Conservation (phyloP, 1,139 yeast species). For the Yamadazyma conglobata region DNA sequence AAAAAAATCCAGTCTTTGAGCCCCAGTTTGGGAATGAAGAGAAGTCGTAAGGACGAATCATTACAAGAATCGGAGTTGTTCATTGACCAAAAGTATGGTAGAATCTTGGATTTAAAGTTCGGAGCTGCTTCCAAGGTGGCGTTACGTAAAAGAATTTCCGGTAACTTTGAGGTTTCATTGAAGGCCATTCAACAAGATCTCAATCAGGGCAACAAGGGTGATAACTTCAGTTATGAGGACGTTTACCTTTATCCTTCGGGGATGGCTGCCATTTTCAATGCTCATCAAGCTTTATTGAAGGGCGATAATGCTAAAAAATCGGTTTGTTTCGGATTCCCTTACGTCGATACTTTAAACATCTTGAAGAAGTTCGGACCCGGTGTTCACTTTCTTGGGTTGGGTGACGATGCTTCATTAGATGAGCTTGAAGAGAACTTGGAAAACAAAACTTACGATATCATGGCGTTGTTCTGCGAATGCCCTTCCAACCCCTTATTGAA, state of each 20-base stretch:
- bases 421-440: slow-evolving; percentile 60
- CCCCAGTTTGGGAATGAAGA: slow-evolving; percentile 16
- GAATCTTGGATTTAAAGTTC: slow-evolving; percentile 76
- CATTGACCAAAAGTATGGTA: slow-evolving; percentile 86
- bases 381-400: slow-evolving; percentile 77
- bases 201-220: slow-evolving; percentile 12
- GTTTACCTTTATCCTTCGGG: slow-evolving; percentile 87
- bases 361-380: slow-evolving; percentile 88
- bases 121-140: slow-evolving; percentile 74
- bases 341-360: slow-evolving; percentile 86
- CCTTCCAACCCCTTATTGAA: slow-evolving; percentile 89
- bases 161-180: slow-evolving; percentile 32
- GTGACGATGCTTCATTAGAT: slow-evolving; percentile 69
- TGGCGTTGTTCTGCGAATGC: slow-evolving; percentile 82
- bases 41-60: slow-evolving; percentile 26
- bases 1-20: slow-evolving; percentile 34
- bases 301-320: slow-evolving; percentile 49
- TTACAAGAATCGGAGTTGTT: slow-evolving; percentile 61
- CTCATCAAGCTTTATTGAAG: slow-evolving; percentile 65
- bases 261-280: slow-evolving; percentile 85
- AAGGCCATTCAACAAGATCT: slow-evolving; percentile 16
- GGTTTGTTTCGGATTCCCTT: slow-evolving; percentile 93
- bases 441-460: slow-evolving; percentile 59
- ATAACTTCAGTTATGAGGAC: slow-evolving; percentile 47
- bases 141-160: slow-evolving; percentile 71